Evolutionary conservation across 768 basidiomycete species (phyloP).

Genomic region (Psilocybe cubensis): DNA sequence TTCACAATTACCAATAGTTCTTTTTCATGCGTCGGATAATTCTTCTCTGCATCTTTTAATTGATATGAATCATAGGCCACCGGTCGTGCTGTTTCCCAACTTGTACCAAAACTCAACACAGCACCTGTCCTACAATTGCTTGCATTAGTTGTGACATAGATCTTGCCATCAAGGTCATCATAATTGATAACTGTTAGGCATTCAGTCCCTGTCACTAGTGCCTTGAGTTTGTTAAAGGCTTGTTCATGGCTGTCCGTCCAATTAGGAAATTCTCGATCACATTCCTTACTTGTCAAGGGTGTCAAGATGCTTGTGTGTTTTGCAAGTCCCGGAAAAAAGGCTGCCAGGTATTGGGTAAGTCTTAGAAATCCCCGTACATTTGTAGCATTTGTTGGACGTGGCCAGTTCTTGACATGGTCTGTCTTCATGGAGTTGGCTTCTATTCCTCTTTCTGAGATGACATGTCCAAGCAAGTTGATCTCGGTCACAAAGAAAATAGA

Average conservation of each 20-base stretch:
- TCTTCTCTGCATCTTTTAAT: constrained; percentile 27
- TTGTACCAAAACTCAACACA: constrained; percentile 29
- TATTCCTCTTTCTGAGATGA: constrained; percentile 31
- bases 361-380: constrained; percentile 37
- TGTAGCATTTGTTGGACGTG: constrained; percentile 23
- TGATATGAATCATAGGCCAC: constrained; percentile 31
- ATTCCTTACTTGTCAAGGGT: constrained; percentile 29
- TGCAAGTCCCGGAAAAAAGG: constrained; percentile 31
- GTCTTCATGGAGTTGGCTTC: constrained; percentile 28
- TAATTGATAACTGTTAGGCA: constrained; percentile 24
- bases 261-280: constrained; percentile 24
- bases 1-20: constrained; percentile 40
- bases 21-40: constrained; percentile 42
- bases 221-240: constrained; percentile 32
- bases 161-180: constrained; percentile 12
- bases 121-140: constrained; percentile 31
- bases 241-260: constrained; percentile 26
- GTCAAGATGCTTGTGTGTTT: constrained; percentile 29
- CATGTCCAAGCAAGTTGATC: constrained; percentile 35
- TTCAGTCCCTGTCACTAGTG: constrained; percentile 17
- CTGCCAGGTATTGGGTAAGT: constrained; percentile 28
- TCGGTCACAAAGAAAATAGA: constrained; percentile 19
- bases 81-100: constrained; percentile 34
- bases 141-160: constrained; percentile 37
- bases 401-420: constrained; percentile 33